Percentiles rank a stretch among this genome's conserved stretches.
phyloP scores from a whole-genome alignment of 345 rosid genomes.

The Corymbia maculata region DNA sequence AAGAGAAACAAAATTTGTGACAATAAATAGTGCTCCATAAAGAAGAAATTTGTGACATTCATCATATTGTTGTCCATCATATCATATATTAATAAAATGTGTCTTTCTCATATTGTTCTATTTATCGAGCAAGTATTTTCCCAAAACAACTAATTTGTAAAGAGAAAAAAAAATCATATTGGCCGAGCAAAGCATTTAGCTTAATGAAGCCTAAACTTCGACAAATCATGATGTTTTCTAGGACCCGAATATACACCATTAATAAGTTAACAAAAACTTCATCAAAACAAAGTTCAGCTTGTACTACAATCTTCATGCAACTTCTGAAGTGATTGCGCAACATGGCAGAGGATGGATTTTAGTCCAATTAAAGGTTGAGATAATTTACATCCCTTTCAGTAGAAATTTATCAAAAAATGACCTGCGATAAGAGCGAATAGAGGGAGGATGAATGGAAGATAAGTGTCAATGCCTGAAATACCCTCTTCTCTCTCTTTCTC shows the following conservation, averaged over 20 bases:
- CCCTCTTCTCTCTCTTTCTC: background rate
- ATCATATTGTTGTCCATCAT: background rate
- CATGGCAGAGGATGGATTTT: background rate
- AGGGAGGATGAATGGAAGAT: background rate
- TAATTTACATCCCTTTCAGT: background rate
- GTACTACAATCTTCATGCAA: background rate
- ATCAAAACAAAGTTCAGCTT: background rate
- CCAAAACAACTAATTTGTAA: background rate
- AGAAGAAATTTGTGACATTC: background rate
- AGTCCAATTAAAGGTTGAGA: background rate
- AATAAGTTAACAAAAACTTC: background rate
- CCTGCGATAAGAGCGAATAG: background rate
- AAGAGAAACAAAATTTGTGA: background rate
- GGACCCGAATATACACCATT: background rate
- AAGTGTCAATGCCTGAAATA: background rate
- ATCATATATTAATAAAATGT: background rate
- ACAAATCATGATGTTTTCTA: background rate
- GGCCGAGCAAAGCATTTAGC: background rate
- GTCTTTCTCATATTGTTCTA: background rate
- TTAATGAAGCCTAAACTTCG: background rate
- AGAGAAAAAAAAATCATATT: background rate
- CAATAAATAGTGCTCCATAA: background rate
- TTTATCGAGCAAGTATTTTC: background rate
- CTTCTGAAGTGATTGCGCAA: background rate
- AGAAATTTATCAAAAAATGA: background rate